Base-by-base conservation (phyloP, 257 asterid species). In the Rhazya stricta region DNA sequence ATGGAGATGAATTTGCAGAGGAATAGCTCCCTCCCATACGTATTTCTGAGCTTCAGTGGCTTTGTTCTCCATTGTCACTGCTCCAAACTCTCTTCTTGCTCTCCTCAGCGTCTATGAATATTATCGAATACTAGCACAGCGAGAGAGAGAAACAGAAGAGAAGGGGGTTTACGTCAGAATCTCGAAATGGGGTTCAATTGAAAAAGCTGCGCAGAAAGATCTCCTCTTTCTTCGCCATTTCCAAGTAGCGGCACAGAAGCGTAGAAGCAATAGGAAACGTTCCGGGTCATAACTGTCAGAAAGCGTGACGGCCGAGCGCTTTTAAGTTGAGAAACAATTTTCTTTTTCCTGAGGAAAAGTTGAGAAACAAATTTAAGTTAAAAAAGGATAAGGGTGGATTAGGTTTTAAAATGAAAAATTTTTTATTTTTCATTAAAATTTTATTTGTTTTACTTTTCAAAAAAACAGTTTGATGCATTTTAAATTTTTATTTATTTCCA, bases 1-100 rank as follows among this genome's bases (percentile, higher is more conserved):
- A 79, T 96, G 97, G 85, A 96, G 99, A 81, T 89, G 97, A 85
- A 96, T 92, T 81, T 90, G 98, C 30, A 96, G 93, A n/a, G 99
- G 99, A 74, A 93, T 85, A 36, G 97, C 93, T 60, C 98, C 98
- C 74, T 85, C 87, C 99, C 99, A 93, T 2, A 89, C 91, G 66
- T 80, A 89, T 73, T 79, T 88, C 54, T 86, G 95, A 72, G 97
- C 98, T 86, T 87, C 96, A 41, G 88, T 84, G 78, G 86, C 90
- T 79, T 76, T 79, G 21, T 29, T 72, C 34, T 67, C 84, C 85
- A 81, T 76, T 74, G 15, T 50, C 66, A 37, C 32, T 56, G 16
- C 48, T 72, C 25, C n/a, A 6, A 46, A 25, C 16, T 27, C 19
- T 42, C 57, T 36, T 9, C 29, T 36, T 65, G 9, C 65, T 71